Evolutionary conservation across 2,329 filamentous ascomycete genomes (phyloP), one percentile per base, ranked within the genome.

Genomic region (Bipolaris oryzae): DNA sequence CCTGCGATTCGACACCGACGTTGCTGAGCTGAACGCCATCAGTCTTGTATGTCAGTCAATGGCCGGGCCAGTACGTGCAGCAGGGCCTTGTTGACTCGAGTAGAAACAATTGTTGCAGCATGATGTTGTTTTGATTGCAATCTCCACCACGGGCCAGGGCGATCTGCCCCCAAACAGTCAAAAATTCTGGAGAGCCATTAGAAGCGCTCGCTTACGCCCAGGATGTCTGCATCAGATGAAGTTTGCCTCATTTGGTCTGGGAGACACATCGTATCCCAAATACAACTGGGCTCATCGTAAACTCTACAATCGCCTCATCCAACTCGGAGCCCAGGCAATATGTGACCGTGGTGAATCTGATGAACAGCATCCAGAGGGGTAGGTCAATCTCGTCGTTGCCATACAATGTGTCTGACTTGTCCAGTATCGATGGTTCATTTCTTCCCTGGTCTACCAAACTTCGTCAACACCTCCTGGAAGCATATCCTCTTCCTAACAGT

Each of bases 261-360:
- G 95, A 0, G 95, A 99, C 76, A 96, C 90, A 70, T 96, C 93
- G 1, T 99, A 99, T 81, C 84, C 89, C 53, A 94, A 96, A 88
- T 96, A 92, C 77, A 99, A 99, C 78, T 96, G 91, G 86, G 92
- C 94, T 16, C 90, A 90, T 43, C 86, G 92, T 47, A 96, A 97
- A 77, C 81, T 99, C 43, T 87, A 92, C 68, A 94, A 92, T 67
- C 87, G 95, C 15, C 80, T 99, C 33, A 76, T 88, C 35, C 92
- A 96, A 73, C 84, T 99, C 0, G 94, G 94, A 1, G 95, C 91
- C 2, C 82, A 82, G 39, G 85, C 91, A 45, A 85, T 95, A 60
- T 89, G 90, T 68, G 86, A 89, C 38, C 82, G 88, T 35, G 95
- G 91, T 11, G 95, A 99, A 76, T 92, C 89, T 20, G 95, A 99